phyloP scores from a whole-genome alignment of 1,284 basidiomycete genomes.

The Takashimella tepidaria region DNA sequence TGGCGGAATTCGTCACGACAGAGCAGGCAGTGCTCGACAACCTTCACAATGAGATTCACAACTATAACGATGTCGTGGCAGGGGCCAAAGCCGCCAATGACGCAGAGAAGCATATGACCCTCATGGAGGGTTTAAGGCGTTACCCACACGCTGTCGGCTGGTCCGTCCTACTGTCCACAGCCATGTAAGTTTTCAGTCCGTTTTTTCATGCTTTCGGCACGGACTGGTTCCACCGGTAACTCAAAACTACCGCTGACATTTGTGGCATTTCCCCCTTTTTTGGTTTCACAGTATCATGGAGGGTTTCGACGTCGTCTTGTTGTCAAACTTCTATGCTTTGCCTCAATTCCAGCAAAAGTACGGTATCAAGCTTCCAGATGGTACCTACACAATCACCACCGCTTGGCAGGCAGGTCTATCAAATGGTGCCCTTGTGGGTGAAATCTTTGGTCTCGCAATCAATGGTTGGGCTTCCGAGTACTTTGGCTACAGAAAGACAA shows the following conservation, averaged over 20 bases:
- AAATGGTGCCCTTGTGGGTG: slow-evolving; percentile 23
- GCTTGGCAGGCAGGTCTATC: slow-evolving; percentile 47
- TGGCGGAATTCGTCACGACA: neutral
- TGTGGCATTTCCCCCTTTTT: no score
- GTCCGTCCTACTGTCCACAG: slow-evolving; percentile 37
- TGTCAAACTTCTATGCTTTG: slow-evolving; percentile 8
- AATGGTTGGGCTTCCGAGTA: slow-evolving; percentile 42
- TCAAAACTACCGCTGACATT: neutral
- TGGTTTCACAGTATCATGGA: neutral
- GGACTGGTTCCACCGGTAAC: no score
- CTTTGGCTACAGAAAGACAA: slow-evolving; percentile 45
- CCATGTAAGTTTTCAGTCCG: slow-evolving; percentile 19
- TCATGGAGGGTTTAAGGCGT: slow-evolving; percentile 23
- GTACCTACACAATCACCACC: slow-evolving; percentile 41
- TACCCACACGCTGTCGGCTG: slow-evolving; percentile 47
- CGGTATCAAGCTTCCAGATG: slow-evolving; percentile 16
- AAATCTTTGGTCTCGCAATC: slow-evolving; percentile 41
- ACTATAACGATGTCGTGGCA: slow-evolving; percentile 5
- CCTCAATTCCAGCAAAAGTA: slow-evolving; percentile 10
- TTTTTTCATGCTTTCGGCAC: no score
- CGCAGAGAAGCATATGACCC: slow-evolving; percentile 24
- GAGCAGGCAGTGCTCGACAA: neutral
- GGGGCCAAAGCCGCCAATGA: slow-evolving; percentile 1
- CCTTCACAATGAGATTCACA: neutral
- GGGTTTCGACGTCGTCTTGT: neutral